Evolutionary conservation across 495 filamentous ascomycete species (phyloP).

Genomic region (Aspergillus nidulans): DNA sequence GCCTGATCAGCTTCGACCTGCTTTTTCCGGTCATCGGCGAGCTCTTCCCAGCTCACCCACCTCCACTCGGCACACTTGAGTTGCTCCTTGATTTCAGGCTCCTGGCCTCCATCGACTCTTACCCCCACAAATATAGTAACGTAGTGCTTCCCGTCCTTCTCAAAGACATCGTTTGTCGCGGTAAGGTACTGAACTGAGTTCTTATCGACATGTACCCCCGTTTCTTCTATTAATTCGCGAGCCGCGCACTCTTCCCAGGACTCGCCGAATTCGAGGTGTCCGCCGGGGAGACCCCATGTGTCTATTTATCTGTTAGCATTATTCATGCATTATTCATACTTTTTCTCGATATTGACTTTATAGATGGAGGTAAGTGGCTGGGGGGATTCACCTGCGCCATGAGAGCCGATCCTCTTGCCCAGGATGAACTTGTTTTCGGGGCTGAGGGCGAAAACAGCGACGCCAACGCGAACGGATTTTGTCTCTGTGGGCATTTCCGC

Average conservation of each 20-base stretch:
- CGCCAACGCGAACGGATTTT: slow-evolving; percentile 26
- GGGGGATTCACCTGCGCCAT: slow-evolving; percentile 28
- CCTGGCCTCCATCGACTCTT: background rate
- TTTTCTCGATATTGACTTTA: too few relatives aligned
- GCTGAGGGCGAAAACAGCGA: slow-evolving; percentile 32
- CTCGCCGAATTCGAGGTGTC: slow-evolving; percentile 17
- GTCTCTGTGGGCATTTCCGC: background rate
- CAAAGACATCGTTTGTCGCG: slow-evolving; percentile 18
- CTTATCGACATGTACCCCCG: slow-evolving; percentile 1
- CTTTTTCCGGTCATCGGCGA: background rate
- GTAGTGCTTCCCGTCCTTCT: slow-evolving; percentile 17
- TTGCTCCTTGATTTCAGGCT: slow-evolving; percentile 13
- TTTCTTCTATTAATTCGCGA: slow-evolving; percentile 17
- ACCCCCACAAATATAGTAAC: slow-evolving; percentile 15
- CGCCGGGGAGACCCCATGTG: slow-evolving; percentile 22
- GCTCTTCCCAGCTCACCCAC: slow-evolving; percentile 16
- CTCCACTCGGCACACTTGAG: slow-evolving; percentile 17
- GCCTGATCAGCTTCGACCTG: slow-evolving; percentile 1
- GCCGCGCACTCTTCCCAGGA: slow-evolving; percentile 13
- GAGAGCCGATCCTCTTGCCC: slow-evolving; percentile 32
- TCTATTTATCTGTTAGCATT: slow-evolving; percentile 4
- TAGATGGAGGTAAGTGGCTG: background rate
- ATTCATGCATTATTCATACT: too few relatives aligned
- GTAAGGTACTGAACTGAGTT: slow-evolving; percentile 6
- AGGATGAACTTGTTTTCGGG: slow-evolving; percentile 28